Evolutionary conservation across 768 basidiomycete species (phyloP), one percentile per base, ranked within the genome.

Genomic region (Candolleomyces eurysporus): DNA sequence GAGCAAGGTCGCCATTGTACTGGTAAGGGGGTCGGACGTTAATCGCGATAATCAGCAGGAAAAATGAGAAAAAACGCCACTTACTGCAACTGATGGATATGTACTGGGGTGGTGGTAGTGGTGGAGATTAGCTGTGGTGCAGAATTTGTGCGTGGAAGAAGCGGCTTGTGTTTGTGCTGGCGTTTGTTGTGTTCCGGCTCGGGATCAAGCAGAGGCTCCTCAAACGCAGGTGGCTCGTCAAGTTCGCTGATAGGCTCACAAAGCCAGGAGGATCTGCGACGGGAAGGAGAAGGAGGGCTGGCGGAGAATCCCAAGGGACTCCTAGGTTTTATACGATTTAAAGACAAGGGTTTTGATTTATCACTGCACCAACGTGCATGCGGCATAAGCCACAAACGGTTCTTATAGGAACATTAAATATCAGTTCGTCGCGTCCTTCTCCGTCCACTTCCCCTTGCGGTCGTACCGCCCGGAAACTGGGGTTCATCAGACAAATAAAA

Each of bases 91-190:
- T 77, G 76, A 75, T 82, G 77, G 58, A 86, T 83, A 68, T 85
- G 78, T 63, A 87, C 72, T 57, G 87, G 86, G 50, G 79, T 74
- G 61, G 85, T 85, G 60, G 88, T 88, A 66, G 77, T 83, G 61
- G 87, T 87, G 59, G 86, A 88, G 72, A 89, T 82, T 71, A 85
- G 82, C 67, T 75, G 82, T 65, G 84, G 85, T 32, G 83, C 77
- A 60, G 87, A 84, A 64, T 76, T 66, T 50, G 81, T 76, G 62
- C 84, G 80, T 50, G 74, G 48, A 40, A 76, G 76, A 58, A 77
- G 72, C 19, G 76, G 66, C 56, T 80, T 79, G 52, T 82, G 81
- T 68, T 77, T 81, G 78, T 87, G 87, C 77, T 87, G 87, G 76
- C 87, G 86, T 77, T 85, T 81, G 73, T 79, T 79, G 69, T 75